Evolutionary conservation across 2,329 filamentous ascomycete genomes (phyloP), one percentile per base, ranked within the genome.

Genomic region (Dryadomyces quercivorus): DNA sequence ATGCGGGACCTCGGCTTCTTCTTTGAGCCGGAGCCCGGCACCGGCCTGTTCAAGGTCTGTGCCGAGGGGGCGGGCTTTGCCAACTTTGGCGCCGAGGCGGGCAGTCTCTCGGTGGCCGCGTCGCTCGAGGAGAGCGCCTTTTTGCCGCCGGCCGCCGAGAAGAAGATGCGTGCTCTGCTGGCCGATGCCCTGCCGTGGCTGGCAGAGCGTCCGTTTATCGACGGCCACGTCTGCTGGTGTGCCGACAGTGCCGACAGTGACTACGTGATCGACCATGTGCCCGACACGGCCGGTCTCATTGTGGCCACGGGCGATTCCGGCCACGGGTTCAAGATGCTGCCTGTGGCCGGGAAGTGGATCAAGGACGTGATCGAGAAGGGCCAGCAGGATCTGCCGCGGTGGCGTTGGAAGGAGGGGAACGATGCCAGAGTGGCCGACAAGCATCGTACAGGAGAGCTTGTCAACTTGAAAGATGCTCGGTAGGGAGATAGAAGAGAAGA

Each of bases 251-350:
- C 65, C 8, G 77, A 82, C 60, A 81, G 78, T 0, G 77, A 84
- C 49, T 84, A 75, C 58, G 72, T 81, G 50, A 72, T 84, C 46
- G 80, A 84, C 61, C 78, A 73, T 53, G 74, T 83, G 0, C 80
- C 80, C 0, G 63, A 67, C 0, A 76, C 70, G 1, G 65, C 67
- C 2, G 73, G 70, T 0, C 67, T 82, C 2, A 63, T 83, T 2
- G 61, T 81, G 0, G 58, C 76, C 0, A 74, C 76, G 0, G 80
- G 80, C 0, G 80, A 83, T 60, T 83, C 78, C 1, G 80, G 79
- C 0, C 80, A 84, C 60, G 77, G 74, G 0, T 82, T 82, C 63
- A 82, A 83, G 65, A 80, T 82, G 76, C 70, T 83, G 50, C 80
- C 78, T 0, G 70, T 81, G 22, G 67, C 80, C n/a, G 79, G 80